Evolutionary conservation across 2,329 filamentous ascomycete genomes (phyloP).

Genomic region (Drechslerella stenobrocha): DNA sequence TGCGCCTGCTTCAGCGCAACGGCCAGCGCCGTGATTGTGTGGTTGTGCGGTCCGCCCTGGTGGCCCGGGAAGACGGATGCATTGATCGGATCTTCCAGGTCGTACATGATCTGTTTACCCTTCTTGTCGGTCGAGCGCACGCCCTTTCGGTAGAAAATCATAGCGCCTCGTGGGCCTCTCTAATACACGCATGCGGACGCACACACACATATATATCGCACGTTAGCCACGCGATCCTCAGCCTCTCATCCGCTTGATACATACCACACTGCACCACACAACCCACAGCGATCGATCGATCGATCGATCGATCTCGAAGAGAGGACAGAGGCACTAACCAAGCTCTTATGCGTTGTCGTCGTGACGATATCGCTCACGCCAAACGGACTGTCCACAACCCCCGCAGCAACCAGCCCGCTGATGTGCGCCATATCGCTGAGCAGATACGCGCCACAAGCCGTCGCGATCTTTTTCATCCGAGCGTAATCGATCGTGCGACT

Average conservation of each 20-base stretch:
- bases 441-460: slow-evolving; percentile 89
- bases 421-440: slow-evolving; percentile 97
- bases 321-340: slow-evolving; percentile 56
- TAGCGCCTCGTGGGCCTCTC: slow-evolving; percentile 87
- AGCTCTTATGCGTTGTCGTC: slow-evolving; percentile 96
- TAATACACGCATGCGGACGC: too few species aligned
- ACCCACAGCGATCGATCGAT: too few species aligned
- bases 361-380: slow-evolving; percentile 90
- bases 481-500: slow-evolving; percentile 94
- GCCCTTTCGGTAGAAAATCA: slow-evolving; percentile 98
- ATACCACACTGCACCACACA: too few species aligned
- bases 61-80: slow-evolving; percentile 96
- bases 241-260: too few species aligned
- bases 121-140: slow-evolving; percentile 81
- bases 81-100: slow-evolving; percentile 93
- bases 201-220: too few species aligned
- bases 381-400: slow-evolving; percentile 88
- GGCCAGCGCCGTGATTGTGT: slow-evolving; percentile 93
- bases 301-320: too few species aligned
- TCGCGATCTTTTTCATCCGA: slow-evolving; percentile 84
- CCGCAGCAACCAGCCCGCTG: slow-evolving; percentile 87
- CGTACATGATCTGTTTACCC: slow-evolving; percentile 75
- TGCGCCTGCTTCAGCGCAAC: slow-evolving; percentile 94
- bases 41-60: slow-evolving; percentile 97
- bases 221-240: too few species aligned